Percentiles rank a stretch among this genome's conserved stretches.
These are phyloP conservation scores for Populus davidiana DNA, from an alignment of 345 rosid species.

Conservation along the genomic window DNA sequence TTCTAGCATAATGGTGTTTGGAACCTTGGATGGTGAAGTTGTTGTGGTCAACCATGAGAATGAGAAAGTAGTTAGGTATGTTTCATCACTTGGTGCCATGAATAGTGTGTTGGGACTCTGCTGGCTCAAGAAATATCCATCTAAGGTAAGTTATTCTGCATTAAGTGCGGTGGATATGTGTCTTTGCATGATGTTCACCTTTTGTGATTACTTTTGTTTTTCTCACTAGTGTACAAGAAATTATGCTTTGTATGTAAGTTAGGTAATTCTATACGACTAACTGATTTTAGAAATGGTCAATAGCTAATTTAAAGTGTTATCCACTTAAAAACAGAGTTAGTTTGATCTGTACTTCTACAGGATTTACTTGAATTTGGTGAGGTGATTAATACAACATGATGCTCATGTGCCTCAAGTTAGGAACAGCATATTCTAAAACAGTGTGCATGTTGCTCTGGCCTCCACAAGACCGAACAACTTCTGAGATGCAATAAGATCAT, in stretches of 20 bases:
- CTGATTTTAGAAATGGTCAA: not conserved
- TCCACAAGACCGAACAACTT: not conserved
- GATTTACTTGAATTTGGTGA: not conserved
- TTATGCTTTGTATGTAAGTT: not conserved
- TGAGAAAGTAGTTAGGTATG: conserved; percentile 64
- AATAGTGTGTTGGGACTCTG: conserved; percentile 90
- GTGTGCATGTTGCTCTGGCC: no score
- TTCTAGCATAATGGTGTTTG: conserved; percentile 75
- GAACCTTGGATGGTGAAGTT: conserved; percentile 93
- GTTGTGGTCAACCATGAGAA: conserved; percentile 86
- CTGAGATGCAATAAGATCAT: not conserved
- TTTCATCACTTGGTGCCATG: conserved; percentile 69
- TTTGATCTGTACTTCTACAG: not conserved
- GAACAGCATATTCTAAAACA: not conserved
- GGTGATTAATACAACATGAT: not conserved
- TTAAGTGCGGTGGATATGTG: not conserved
- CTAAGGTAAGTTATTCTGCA: conserved; percentile 52
- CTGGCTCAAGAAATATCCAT: conserved; percentile 85
- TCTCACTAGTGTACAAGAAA: not conserved
- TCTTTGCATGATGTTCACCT: not conserved
- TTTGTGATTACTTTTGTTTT: not conserved
- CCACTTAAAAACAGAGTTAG: not conserved
- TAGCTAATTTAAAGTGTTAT: not conserved
- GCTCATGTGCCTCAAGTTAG: not conserved
- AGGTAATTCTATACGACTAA: not conserved